phyloP scores from a whole-genome alignment of 768 basidiomycete genomes.

The Hygrocybe punicea region DNA sequence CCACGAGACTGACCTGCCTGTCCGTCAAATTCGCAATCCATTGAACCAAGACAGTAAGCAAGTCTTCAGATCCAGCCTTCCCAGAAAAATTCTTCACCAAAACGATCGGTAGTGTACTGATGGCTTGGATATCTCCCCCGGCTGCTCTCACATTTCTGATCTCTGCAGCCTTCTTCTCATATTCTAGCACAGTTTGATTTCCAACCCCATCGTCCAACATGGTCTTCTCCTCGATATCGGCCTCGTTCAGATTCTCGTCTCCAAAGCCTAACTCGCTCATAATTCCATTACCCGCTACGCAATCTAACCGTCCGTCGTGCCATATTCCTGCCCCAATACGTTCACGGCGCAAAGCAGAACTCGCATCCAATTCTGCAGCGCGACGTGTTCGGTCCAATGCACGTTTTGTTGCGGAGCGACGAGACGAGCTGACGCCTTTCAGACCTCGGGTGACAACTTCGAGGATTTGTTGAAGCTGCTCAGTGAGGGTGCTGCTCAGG shows the following conservation, averaged over 20 bases:
- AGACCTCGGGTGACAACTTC: slow-evolving; percentile 73
- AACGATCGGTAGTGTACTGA: slow-evolving; percentile 76
- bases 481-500: slow-evolving; percentile 69
- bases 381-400: slow-evolving; percentile 37
- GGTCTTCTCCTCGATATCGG: slow-evolving; percentile 14
- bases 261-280: slow-evolving; percentile 86
- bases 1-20: slow-evolving; percentile 53
- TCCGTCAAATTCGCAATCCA: slow-evolving; percentile 86
- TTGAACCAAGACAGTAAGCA: slow-evolving; percentile 70
- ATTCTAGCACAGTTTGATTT: slow-evolving; percentile 10
- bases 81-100: slow-evolving; percentile 76
- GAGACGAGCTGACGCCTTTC: slow-evolving; percentile 54
- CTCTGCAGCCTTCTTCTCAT: slow-evolving; percentile 12
- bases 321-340: slow-evolving; percentile 62
- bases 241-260: slow-evolving; percentile 53
- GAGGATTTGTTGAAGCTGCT: slow-evolving; percentile 83
- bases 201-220: neutral
- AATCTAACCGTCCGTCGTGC: slow-evolving; percentile 87
- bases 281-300: slow-evolving; percentile 78
- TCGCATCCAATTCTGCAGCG: slow-evolving; percentile 37
- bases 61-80: slow-evolving; percentile 56
- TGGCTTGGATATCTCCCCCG: slow-evolving; percentile 47
- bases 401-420: slow-evolving; percentile 43
- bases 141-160: slow-evolving; percentile 29
- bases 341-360: slow-evolving; percentile 39